Conservation (phyloP, 225 moss, liverwort and hornwort genomes). For the Sphagnum tenellum region DNA sequence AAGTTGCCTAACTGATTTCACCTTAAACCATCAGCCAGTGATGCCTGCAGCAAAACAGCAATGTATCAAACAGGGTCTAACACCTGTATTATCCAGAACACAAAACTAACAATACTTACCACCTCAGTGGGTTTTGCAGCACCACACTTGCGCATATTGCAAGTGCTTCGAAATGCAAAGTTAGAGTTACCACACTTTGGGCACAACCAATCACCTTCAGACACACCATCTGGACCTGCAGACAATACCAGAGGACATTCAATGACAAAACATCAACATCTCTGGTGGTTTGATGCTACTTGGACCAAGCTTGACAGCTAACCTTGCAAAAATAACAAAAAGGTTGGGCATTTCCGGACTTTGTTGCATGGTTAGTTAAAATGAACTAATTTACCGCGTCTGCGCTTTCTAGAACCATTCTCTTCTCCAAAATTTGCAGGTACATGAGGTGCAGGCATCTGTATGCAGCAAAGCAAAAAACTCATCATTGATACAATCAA, state of each 20-base stretch:
- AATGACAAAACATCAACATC: no score
- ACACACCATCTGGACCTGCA: slow-evolving; percentile 88
- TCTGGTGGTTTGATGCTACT: no score
- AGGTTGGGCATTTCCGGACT: no score
- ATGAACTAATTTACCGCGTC: slow-evolving; percentile 52
- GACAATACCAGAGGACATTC: not conserved
- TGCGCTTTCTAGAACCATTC: slow-evolving; percentile 92
- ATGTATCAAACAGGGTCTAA: no score
- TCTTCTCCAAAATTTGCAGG: slow-evolving; percentile 80
- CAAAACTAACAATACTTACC: slow-evolving; percentile 18
- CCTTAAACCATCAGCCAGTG: no score
- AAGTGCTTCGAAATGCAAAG: slow-evolving; percentile 98
- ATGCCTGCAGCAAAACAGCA: no score
- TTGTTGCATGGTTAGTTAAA: no score
- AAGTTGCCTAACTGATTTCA: no score
- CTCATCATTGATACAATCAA: no score
- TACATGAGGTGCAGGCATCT: slow-evolving; percentile 89
- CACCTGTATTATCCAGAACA: no score
- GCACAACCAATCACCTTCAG: slow-evolving; percentile 98
- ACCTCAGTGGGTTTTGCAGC: slow-evolving; percentile 88
- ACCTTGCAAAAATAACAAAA: no score
- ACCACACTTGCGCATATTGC: slow-evolving; percentile 99
- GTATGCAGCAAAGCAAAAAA: slow-evolving; percentile 18
- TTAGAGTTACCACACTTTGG: slow-evolving; percentile 98
- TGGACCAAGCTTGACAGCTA: no score